Percentiles rank a stretch among this genome's conserved stretches.
Conservation (phyloP, 2,329 filamentous ascomycete genomes). For the Ascochyta lentis region DNA sequence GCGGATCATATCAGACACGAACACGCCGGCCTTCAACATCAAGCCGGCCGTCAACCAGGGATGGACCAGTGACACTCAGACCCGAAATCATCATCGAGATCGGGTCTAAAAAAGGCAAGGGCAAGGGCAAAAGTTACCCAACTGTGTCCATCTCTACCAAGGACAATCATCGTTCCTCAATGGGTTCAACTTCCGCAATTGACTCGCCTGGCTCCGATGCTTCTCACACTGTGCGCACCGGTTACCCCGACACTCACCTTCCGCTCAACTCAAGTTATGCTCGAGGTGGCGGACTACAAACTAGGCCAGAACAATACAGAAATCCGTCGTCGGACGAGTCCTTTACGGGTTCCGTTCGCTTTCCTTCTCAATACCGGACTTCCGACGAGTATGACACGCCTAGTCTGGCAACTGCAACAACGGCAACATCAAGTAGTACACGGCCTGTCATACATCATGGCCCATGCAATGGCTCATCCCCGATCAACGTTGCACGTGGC, state of each 20-base stretch:
- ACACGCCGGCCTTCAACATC: conserved; percentile 33
- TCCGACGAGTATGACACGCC: conserved; percentile 43
- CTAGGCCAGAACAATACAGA: conserved; percentile 31
- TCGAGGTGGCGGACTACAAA: conserved; percentile 27
- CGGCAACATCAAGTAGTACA: conserved; percentile 26
- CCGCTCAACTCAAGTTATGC: conserved; percentile 21
- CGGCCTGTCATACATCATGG: conserved; percentile 39
- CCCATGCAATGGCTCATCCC: neutral
- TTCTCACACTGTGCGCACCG: conserved; percentile 41
- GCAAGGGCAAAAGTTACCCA: conserved; percentile 30
- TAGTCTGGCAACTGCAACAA: conserved; percentile 10
- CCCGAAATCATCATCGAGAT: conserved; percentile 41
- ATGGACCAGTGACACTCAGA: conserved; percentile 30
- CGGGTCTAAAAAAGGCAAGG: conserved; percentile 33
- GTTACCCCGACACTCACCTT: conserved; percentile 39
- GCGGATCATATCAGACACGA: conserved; percentile 28
- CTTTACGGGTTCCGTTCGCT: conserved; percentile 32
- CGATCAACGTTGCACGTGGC: conserved; percentile 17
- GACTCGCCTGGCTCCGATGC: conserved; percentile 42
- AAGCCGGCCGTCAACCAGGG: conserved; percentile 35
- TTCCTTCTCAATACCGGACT: conserved; percentile 38
- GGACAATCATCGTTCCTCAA: conserved; percentile 30
- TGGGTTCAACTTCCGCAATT: conserved; percentile 27
- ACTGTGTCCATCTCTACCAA: conserved; percentile 24
- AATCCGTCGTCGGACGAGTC: conserved; percentile 41